phyloP scores from a whole-genome alignment of 1,284 basidiomycete genomes.

The Pseudozyma thailandica region DNA sequence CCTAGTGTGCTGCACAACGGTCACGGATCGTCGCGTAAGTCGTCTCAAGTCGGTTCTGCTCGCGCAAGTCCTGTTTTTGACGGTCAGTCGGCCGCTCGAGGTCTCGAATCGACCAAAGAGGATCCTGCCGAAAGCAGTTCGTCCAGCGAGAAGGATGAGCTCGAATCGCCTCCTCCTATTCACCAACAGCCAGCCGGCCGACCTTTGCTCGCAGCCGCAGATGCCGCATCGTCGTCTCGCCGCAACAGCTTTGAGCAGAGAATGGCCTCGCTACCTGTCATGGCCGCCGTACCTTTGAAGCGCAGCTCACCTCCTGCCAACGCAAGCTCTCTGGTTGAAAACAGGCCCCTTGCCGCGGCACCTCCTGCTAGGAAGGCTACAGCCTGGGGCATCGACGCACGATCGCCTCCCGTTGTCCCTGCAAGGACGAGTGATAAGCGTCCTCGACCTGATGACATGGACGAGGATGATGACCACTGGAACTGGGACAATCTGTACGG shows the following conservation, averaged over 20 bases:
- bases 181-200: constrained; percentile 14
- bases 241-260: constrained; percentile 55
- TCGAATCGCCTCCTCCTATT: constrained; percentile 41
- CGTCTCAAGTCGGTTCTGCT: constrained; percentile 16
- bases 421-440: constrained; percentile 29
- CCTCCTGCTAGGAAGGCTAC: constrained; percentile 32
- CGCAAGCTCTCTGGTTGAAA: constrained; percentile 8
- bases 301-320: constrained; percentile 34
- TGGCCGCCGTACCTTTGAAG: constrained; percentile 52
- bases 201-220: constrained; percentile 11
- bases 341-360: constrained; percentile 10
- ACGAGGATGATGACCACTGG: constrained; percentile 49
- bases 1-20: constrained; percentile 26
- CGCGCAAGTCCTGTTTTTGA: constrained; percentile 25
- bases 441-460: constrained; percentile 39
- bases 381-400: constrained; percentile 48
- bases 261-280: constrained; percentile 51
- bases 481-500: constrained; percentile 53
- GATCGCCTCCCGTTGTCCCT: constrained; percentile 17
- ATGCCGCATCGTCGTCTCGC: constrained; percentile 23
- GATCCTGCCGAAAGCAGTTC: constrained; percentile 29
- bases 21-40: constrained; percentile 22
- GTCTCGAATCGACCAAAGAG: constrained; percentile 16
- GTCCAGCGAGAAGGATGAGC: constrained; percentile 48
- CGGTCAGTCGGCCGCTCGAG: background rate